Percentiles rank a stretch among this genome's conserved stretches.
Conservation (phyloP, 805 yeast genomes). For the Sugiyamaella smithiae region DNA sequence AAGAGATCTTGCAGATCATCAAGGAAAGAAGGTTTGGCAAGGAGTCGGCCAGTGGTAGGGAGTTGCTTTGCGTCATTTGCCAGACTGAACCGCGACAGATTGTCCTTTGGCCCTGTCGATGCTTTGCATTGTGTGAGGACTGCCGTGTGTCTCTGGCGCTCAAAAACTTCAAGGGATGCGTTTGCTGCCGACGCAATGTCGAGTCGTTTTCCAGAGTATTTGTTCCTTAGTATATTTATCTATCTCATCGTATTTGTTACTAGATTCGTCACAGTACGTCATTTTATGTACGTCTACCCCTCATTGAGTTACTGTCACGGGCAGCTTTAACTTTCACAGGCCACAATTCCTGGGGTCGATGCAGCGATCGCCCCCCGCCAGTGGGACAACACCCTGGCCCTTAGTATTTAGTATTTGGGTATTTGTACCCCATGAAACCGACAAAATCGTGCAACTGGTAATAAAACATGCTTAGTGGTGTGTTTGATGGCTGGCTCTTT, state of each 20-base stretch:
- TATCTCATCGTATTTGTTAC: not conserved
- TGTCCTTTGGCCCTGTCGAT: slow-evolving; percentile 89
- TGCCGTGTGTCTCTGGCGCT: slow-evolving; percentile 73
- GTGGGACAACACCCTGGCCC: too few species aligned
- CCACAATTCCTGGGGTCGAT: too few species aligned
- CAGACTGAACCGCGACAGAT: slow-evolving; percentile 70
- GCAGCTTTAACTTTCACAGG: too few species aligned
- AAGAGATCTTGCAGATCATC: slow-evolving; percentile 14
- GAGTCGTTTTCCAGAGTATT: slow-evolving; percentile 61
- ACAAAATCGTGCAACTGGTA: too few species aligned
- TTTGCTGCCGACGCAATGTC: slow-evolving; percentile 76
- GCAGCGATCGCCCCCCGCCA: too few species aligned
- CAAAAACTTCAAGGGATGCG: slow-evolving; percentile 74
- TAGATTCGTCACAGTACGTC: too few species aligned
- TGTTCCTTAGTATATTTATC: slow-evolving; percentile 42
- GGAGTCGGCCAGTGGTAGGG: slow-evolving; percentile 26
- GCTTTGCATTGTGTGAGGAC: slow-evolving; percentile 82
- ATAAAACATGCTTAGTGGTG: too few species aligned
- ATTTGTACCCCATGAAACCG: too few species aligned
- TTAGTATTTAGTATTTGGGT: too few species aligned
- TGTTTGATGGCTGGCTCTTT: too few species aligned
- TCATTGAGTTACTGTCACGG: too few species aligned
- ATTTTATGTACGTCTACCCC: too few species aligned
- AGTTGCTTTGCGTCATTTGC: slow-evolving; percentile 70
- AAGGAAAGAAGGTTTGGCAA: slow-evolving; percentile 15